Base-by-base conservation (phyloP, 2,329 filamentous ascomycete species). In the Penicillium sclerotigenum region DNA sequence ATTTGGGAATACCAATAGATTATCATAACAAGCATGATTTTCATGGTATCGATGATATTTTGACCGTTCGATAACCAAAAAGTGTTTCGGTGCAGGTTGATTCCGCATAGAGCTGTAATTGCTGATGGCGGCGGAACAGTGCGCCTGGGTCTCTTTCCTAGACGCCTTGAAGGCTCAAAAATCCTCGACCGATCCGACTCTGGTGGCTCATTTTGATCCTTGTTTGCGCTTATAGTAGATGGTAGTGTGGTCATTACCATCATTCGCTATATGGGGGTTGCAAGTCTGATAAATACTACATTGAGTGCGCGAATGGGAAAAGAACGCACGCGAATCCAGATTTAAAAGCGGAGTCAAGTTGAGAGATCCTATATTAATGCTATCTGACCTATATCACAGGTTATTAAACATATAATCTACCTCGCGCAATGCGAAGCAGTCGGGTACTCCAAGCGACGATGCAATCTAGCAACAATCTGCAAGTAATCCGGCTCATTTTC, bases 361-460 rank as follows among this genome's bases (percentile, higher is more conserved):
- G 7, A 45, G 34, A 20, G 3, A 5, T 11, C 10, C 13, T 50
- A 54, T 48, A 22, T 54, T 14, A 37, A 42, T 10, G n/a, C 10
- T 38, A 38, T 8, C 24, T n/a, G 40, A n/a, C 13, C 7, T 37
- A 46, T 41, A 22, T 36, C 29, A 18, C 37, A 34, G 28, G 3
- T 13, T 11, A 41, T 14, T n/a, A 14, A 26, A 29, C 7, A n/a
- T n/a, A n/a, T n/a, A 31, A 29, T 42, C 49, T 57, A 66, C 43
- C 57, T 56, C 37, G 49, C 47, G 42, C 52, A 61, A 60, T 64
- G 59, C 57, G 67, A 76, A 38, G 84, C 84, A 3, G 86, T 88
- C 3, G 89, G 92, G 69, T 97, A 96, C 54, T 91, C 88, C 65
- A 96, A 79, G 58, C 82, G 81, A 57, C 93, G 85, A 76, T 94